Conservation (phyloP, 2,329 filamentous ascomycete species). For the Colletotrichum costaricense region DNA sequence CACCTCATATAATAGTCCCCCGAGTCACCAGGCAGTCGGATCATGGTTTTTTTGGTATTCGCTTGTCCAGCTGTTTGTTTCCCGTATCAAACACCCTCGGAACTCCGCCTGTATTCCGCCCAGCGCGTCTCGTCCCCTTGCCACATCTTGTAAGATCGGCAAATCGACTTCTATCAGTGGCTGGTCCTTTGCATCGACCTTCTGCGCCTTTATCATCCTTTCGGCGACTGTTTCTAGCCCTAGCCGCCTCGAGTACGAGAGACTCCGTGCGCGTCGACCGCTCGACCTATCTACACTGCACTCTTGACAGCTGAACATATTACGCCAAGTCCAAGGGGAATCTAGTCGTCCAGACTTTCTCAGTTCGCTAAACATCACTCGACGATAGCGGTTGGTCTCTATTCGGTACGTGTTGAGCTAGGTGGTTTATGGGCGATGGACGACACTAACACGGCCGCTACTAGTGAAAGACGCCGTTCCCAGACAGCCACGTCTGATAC, state of each 20-base stretch:
- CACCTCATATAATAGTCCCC: slow-evolving; percentile 28
- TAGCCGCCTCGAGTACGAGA: not conserved
- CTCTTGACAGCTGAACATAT: slow-evolving; percentile 30
- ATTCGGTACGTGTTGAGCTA: slow-evolving; percentile 24
- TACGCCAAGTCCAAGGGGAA: slow-evolving; percentile 25
- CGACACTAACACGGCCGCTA: slow-evolving; percentile 30
- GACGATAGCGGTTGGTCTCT: not conserved
- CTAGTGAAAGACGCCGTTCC: slow-evolving; percentile 26
- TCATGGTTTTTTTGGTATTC: not conserved
- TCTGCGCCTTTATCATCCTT: not conserved
- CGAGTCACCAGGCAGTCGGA: slow-evolving; percentile 3
- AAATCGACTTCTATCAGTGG: not conserved
- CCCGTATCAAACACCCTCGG: slow-evolving; percentile 1
- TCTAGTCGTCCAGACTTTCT: slow-evolving; percentile 4
- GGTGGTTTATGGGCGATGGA: not conserved
- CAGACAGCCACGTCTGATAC: slow-evolving; percentile 21
- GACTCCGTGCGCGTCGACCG: slow-evolving; percentile 1
- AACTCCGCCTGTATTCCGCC: not conserved
- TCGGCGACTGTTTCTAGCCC: not conserved
- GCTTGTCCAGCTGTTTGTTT: slow-evolving; percentile 11
- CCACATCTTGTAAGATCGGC: slow-evolving; percentile 2
- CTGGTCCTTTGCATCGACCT: not conserved
- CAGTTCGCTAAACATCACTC: not conserved
- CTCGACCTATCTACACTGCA: slow-evolving; percentile 23
- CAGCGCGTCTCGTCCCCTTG: not conserved